Conservation (phyloP, 202 grass and related monocot species). For the Carex arenaria region DNA sequence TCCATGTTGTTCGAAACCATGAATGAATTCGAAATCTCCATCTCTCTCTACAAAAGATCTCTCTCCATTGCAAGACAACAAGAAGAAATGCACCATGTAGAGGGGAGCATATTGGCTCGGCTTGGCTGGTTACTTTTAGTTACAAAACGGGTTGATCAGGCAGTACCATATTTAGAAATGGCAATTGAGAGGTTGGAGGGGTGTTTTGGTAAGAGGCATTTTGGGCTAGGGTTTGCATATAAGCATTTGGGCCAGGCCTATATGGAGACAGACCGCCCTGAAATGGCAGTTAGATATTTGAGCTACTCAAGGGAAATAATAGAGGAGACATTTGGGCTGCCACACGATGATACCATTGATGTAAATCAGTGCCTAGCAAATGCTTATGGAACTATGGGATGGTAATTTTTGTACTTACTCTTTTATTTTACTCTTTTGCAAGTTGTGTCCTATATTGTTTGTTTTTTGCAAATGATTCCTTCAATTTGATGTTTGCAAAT, state of each 20-base stretch:
- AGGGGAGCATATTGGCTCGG: slow-evolving; percentile 54
- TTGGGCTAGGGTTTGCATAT: slow-evolving; percentile 71
- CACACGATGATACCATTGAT: slow-evolving; percentile 73
- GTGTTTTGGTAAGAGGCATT: slow-evolving; percentile 54
- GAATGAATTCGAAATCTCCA: slow-evolving; percentile 49
- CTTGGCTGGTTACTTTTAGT: slow-evolving; percentile 74
- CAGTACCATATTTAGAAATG: slow-evolving; percentile 65
- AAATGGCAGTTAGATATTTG: slow-evolving; percentile 46
- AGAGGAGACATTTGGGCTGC: slow-evolving; percentile 41
- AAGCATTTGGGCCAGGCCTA: slow-evolving; percentile 71
- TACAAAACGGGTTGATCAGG: slow-evolving; percentile 35
- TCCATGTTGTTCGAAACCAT: slow-evolving; percentile 56
- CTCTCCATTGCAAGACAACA: slow-evolving; percentile 39
- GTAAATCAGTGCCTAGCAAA: slow-evolving; percentile 59
- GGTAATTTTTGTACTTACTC: slow-evolving; percentile 29
- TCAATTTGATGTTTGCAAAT: background rate
- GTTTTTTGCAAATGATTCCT: background rate
- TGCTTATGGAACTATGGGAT: slow-evolving; percentile 60
- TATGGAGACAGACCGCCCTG: slow-evolving; percentile 30
- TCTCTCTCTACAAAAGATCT: slow-evolving; percentile 68
- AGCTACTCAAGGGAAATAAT: slow-evolving; percentile 55
- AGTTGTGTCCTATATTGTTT: background rate
- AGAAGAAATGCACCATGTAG: slow-evolving; percentile 47
- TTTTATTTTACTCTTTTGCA: background rate
- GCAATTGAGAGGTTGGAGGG: slow-evolving; percentile 63